These are phyloP conservation scores for Phytophthora lateralis DNA, from an alignment of 352 stramenopile genomes.

Conservation along the genomic window DNA sequence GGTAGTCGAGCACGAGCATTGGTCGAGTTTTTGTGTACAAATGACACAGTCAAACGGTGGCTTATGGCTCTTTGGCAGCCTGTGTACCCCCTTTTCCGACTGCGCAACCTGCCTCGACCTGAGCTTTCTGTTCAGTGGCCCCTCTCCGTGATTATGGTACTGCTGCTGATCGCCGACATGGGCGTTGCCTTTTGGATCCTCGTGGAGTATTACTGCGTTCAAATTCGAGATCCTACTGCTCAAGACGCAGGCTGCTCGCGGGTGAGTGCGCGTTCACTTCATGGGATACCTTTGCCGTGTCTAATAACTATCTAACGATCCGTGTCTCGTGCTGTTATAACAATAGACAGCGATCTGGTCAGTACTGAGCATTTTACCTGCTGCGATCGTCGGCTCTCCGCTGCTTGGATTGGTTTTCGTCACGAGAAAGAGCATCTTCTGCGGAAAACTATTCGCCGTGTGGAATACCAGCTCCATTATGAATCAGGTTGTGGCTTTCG, in stretches of 20 bases:
- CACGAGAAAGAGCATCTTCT: conserved; percentile 74
- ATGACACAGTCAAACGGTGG: conserved; percentile 34
- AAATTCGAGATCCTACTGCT: conserved; percentile 79
- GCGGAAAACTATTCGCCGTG: conserved; percentile 70
- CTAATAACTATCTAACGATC: conserved; percentile 10
- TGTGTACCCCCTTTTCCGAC: conserved; percentile 63
- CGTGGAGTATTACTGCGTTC: conserved; percentile 88
- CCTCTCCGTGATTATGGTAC: conserved; percentile 56
- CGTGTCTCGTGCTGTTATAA: conserved; percentile 7
- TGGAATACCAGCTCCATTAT: conserved; percentile 77
- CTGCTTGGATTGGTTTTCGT: conserved; percentile 77
- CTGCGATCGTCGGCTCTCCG: conserved; percentile 61
- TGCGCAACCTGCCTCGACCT: conserved; percentile 53
- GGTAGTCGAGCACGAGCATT: conserved; percentile 28
- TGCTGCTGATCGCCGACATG: conserved; percentile 70
- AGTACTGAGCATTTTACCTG: conserved; percentile 64
- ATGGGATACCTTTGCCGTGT: background rate
- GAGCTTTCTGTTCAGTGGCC: conserved; percentile 39
- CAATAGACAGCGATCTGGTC: conserved; percentile 62
- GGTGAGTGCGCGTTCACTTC: conserved; percentile 40
- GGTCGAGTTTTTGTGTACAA: conserved; percentile 33
- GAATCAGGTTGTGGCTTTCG: conserved; percentile 71
- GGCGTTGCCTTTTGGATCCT: conserved; percentile 75
- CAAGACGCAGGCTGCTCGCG: conserved; percentile 77
- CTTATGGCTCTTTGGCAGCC: conserved; percentile 43